Percentiles rank a stretch among this genome's conserved stretches.
Conservation (phyloP, 2,329 filamentous ascomycete species). For the Pseudogymnoascus destructans region DNA sequence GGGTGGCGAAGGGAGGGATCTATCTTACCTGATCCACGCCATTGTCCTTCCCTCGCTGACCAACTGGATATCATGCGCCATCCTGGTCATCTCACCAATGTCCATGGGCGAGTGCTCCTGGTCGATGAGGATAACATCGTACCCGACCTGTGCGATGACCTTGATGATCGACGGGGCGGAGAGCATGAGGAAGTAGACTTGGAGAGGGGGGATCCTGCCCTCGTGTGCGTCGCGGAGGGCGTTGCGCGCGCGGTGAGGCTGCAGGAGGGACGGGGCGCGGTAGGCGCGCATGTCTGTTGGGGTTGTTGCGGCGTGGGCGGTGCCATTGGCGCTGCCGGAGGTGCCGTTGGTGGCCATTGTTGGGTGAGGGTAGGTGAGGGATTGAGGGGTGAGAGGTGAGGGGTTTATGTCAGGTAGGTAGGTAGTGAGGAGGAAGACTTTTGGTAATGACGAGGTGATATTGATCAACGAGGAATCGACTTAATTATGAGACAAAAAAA, state of each 20-base stretch:
- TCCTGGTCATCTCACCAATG: constrained; percentile 38
- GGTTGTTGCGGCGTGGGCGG: neutral
- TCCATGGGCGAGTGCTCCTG: constrained; percentile 36
- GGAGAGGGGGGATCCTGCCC: constrained; percentile 33
- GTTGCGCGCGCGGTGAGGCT: constrained; percentile 33
- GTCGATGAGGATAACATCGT: constrained; percentile 34
- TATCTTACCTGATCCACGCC: constrained; percentile 32
- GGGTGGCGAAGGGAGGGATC: neutral
- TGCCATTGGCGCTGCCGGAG: neutral
- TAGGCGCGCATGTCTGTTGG: constrained; percentile 29
- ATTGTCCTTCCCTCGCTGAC: constrained; percentile 34
- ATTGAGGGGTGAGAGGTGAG: neutral
- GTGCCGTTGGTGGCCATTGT: neutral
- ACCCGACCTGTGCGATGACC: constrained; percentile 32
- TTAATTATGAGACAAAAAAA: neutral
- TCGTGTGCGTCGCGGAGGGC: constrained; percentile 35
- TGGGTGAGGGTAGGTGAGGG: neutral
- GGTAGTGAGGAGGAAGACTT: neutral
- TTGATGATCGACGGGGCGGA: constrained; percentile 30
- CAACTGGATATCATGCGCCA: constrained; percentile 35
- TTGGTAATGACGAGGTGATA: neutral
- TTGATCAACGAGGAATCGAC: neutral
- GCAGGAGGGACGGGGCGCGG: constrained; percentile 33
- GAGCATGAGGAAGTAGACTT: constrained; percentile 32
- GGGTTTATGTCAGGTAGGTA: neutral